Base-by-base conservation (phyloP, 148 eudicot species). In the Rhododendron mucronatum region DNA sequence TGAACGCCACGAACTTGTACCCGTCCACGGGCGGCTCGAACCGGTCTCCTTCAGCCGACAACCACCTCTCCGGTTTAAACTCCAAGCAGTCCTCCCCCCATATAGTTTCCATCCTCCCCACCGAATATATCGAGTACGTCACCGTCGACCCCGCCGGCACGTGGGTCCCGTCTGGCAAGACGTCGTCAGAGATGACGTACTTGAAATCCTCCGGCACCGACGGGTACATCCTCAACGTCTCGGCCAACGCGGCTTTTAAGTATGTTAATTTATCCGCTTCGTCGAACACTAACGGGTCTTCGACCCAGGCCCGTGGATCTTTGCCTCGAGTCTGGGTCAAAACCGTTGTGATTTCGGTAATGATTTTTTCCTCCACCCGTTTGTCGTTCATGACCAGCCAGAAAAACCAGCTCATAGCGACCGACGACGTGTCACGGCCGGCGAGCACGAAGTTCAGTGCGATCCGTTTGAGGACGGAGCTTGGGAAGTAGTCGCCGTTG, bases 31-130 rank as follows among this genome's bases (percentile, higher is more conserved):
- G 97, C 53, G 90, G 86, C 76, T 94, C 98, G 69, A 95, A 94
- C 86, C 90, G 88, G 89, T 91, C 90, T 2, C 83, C 79, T 1
- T 57, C 69, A 55, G 83, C 78, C 84, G 92, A 84, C 20, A 96
- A 78, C 99, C 99, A 96, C 77, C 98, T 88, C 86, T 96, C 98
- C 18, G 98, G 99, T 82, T 91, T 92, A 48, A 96, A 96, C 85
- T 96, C 97, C 90, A 91, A 63, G 87, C 98, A 96, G 63, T 96
- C 98, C 48, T 95, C 96, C 0, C 99, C 99, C 99, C 99, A 96
- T 16, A 95, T 86, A 0, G 89, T 89, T 82, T 93, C 91, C 99
- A 94, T 96, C 87, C 99, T 92, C 75, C 97, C 99, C 5, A 95
- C 91, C 0, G 99, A 94, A 73, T 95, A 96, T 11, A 95, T 93